Evolutionary conservation across 2,329 filamentous ascomycete species (phyloP).

Genomic region (Talaromyces sp.): DNA sequence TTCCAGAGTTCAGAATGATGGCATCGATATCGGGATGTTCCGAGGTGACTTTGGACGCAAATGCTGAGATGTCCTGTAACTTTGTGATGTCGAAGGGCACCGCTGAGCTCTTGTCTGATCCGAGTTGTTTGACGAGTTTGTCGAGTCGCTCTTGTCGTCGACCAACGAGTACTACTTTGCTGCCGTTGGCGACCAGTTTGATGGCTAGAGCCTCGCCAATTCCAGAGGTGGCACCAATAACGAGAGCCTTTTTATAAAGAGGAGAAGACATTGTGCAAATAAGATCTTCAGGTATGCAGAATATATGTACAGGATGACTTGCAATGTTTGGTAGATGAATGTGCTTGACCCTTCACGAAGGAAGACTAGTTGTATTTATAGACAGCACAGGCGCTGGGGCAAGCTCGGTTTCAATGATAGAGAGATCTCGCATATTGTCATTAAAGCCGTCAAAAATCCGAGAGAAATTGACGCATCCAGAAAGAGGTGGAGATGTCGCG

Average conservation of each 20-base stretch:
- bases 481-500: neutral
- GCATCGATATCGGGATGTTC: conserved; percentile 52
- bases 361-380: neutral
- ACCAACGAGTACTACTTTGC: conserved; percentile 49
- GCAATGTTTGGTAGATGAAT: neutral
- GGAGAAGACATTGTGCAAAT: conserved; percentile 37
- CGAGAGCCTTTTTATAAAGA: conserved; percentile 50
- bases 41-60: conserved; percentile 28
- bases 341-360: neutral
- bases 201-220: conserved; percentile 50
- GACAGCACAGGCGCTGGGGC: neutral
- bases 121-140: conserved; percentile 46
- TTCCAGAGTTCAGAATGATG: conserved; percentile 53
- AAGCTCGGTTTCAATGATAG: neutral
- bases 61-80: conserved; percentile 40
- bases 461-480: neutral
- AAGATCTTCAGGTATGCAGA: neutral
- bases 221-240: conserved; percentile 50
- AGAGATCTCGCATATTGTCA: neutral
- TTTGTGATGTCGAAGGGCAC: conserved; percentile 52
- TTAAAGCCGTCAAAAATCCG: neutral
- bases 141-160: conserved; percentile 52
- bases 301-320: neutral
- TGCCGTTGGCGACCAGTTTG: conserved; percentile 47
- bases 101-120: conserved; percentile 44